Evolutionary conservation across 2,329 filamentous ascomycete species (phyloP).

Genomic region (Aspergillus awamori): DNA sequence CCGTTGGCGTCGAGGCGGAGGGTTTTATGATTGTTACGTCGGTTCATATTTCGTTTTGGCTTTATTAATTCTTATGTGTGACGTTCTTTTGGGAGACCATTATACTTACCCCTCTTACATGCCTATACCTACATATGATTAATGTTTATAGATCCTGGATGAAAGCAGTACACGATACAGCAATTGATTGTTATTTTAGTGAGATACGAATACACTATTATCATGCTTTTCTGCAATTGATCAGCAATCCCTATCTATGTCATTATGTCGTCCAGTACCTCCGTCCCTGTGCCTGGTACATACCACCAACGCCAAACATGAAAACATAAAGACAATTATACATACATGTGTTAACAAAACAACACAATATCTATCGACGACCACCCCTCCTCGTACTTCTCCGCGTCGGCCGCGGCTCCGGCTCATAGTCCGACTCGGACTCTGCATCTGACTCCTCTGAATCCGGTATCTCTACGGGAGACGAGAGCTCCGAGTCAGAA

Average conservation of each 20-base stretch:
- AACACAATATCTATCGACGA: not conserved
- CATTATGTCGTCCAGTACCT: not conserved
- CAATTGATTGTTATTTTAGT: not conserved
- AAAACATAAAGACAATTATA: not conserved
- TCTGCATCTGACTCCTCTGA: conserved; percentile 14
- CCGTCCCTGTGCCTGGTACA: not conserved
- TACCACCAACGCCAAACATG: not conserved
- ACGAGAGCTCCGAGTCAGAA: conserved; percentile 4
- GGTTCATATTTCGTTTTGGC: not conserved
- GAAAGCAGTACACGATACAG: not conserved
- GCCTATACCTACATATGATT: not conserved
- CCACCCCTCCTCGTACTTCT: conserved; percentile 27
- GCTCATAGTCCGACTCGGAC: conserved; percentile 14
- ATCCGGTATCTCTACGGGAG: not conserved
- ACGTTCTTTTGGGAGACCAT: not conserved
- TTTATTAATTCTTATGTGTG: not conserved
- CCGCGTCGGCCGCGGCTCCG: conserved; percentile 14
- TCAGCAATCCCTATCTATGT: not conserved
- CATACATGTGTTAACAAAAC: not conserved
- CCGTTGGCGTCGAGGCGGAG: conserved; percentile 25
- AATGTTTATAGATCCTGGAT: not conserved
- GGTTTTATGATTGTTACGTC: conserved; percentile 3
- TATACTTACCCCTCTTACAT: not conserved
- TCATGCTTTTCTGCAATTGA: not conserved
- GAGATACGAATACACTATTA: not conserved